Base-by-base conservation (phyloP, 202 grass and related monocot genomes). In the Carex arenaria region DNA sequence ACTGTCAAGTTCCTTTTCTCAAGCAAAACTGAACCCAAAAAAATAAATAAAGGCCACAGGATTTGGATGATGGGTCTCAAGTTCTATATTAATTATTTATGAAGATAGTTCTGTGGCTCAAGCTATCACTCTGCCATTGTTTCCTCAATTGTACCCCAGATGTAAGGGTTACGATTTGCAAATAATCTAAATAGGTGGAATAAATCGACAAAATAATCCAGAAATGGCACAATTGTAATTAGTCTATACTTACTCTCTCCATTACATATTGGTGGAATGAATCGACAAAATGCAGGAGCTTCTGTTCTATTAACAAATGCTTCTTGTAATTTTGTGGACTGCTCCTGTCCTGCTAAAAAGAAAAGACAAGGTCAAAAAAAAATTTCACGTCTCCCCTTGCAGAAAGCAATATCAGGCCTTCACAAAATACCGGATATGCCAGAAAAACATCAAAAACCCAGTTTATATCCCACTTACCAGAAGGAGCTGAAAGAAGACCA, bases 221-320 rank as follows among this genome's bases (percentile, higher is more conserved):
- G 23, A 64, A 67, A 38, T 18, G 65, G 14, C 11, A 56, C 68
- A 43, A 4, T 72, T 14, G 28, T 28, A 84, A 72, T 22, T 52
- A 61, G 67, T 28, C 13, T 18, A 20, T 90, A 86, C 86, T 91
- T 90, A 94, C 95, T 83, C 83, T 55, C 14, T 98, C 95, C 91
- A 95, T 95, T 66, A 98, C 95, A 60, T 93, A 95, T 57, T 98
- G 95, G 88, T 95, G 93, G 81, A 98, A 95, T 59, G 91, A 87
- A 79, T 95, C 89, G 0, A 98, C 91, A 85, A 98, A 98, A 89
- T 98, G 90, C 12, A 98, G 92, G 43, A 95, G 92, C 85, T 98
- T 98, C 89, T 98, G 92, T 26, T 87, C 91, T 72, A 98, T 85
- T 86, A 98, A 93, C 49, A 95, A 79, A 80, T 98, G 95, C 40